Evolutionary conservation across 768 basidiomycete genomes (phyloP), one percentile per base, ranked within the genome.

Genomic region (Phallus indusiatus): DNA sequence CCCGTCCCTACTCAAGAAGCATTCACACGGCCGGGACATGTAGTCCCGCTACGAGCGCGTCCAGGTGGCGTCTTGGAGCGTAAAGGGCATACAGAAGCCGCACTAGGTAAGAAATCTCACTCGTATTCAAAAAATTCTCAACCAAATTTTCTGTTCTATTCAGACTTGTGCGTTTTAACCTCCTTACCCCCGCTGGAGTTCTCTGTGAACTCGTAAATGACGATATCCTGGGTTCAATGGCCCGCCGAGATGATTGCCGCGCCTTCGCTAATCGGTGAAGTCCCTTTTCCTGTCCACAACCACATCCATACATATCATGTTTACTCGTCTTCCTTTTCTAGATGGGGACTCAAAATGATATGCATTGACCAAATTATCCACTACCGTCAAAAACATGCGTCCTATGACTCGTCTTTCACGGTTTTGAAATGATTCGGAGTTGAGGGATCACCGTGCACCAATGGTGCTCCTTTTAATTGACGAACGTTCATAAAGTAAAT

Each of bases 201-300:
- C 80, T 99, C 35, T 98, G 96, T 68, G 96, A 99, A 70, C 75
- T 98, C 37, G 94, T 98, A 16, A 95, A 97, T 56, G 92, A 97
- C 63, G 86, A 97, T 69, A 80, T 80, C 14, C 73, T 80, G 64
- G 96, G 96, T 0, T 84, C 79, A 16, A 99, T 99, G 96, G 90
- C 94, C n/a, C 77, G 94, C 17, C 75, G 93, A 36, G 94, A 98
- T 67, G 94, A 94, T 66, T 95, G 94, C 68, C 80, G 92, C 62
- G 79, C 82, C 37, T 98, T 99, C 67, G 94, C 96, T 11, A 84
- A 91, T 71, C 75, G 78, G 57, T 59, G 28, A 14, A 28, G 36
- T 1, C 46, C 10, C n/a, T 16, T 16, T 9, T 47, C 6, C 2
- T 7, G 12, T 14, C 18, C 42, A 11, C 35, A 56, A 4, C 22